Evolutionary conservation across 2,329 filamentous ascomycete genomes (phyloP).

Genomic region (Penicillium sclerotiorum): DNA sequence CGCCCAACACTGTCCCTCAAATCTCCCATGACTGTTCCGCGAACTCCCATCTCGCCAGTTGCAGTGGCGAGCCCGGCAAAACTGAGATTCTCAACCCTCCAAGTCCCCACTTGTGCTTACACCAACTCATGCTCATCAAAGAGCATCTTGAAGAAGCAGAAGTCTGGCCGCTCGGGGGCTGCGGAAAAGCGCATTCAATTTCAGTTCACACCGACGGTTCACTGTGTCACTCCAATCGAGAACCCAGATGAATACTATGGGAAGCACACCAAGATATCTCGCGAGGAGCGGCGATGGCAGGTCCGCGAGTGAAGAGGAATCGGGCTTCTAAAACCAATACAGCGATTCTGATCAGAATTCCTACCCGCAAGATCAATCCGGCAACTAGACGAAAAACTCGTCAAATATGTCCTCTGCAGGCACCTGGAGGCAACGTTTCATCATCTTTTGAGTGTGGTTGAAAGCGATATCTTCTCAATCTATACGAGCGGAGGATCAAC

Average conservation of each 20-base stretch:
- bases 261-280: slow-evolving; percentile 47
- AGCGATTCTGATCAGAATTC: neutral
- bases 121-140: slow-evolving; percentile 48
- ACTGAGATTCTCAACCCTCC: slow-evolving; percentile 46
- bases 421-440: no score
- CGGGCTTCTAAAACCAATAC: slow-evolving; percentile 3
- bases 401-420: no score
- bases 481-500: no score
- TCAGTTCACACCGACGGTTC: slow-evolving; percentile 46
- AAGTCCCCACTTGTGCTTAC: slow-evolving; percentile 47
- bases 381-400: no score
- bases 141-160: slow-evolving; percentile 52
- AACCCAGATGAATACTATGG: slow-evolving; percentile 53
- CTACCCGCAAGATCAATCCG: no score
- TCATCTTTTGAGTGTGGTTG: no score
- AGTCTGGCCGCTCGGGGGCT: slow-evolving; percentile 17
- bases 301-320: slow-evolving; percentile 36
- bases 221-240: slow-evolving; percentile 53
- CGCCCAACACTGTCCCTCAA: slow-evolving; percentile 46
- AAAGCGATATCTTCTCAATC: no score
- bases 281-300: slow-evolving; percentile 51
- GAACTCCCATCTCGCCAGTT: slow-evolving; percentile 49
- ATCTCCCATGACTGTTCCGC: slow-evolving; percentile 44
- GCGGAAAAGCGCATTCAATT: slow-evolving; percentile 47
- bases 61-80: slow-evolving; percentile 44